Percentiles rank a stretch among this genome's conserved stretches.
These are phyloP conservation scores for Phyllostachys edulis DNA, from an alignment of 176 grass and related monocot species.

Conservation along the genomic window DNA sequence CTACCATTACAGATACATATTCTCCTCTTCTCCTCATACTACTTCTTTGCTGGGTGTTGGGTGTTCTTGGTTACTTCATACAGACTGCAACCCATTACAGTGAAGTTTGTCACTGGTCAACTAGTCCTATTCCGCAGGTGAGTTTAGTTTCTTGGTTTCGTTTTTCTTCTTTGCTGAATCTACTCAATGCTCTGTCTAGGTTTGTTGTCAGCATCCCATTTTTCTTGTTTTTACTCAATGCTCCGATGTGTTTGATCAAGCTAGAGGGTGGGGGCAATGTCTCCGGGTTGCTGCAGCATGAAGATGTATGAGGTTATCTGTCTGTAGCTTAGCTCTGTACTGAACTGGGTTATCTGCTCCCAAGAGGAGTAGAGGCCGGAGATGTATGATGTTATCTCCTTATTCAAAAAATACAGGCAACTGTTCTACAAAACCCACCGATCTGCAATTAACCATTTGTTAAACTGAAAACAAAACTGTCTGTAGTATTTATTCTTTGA, in stretches of 20 bases:
- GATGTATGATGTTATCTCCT: too few species aligned
- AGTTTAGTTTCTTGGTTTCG: not conserved
- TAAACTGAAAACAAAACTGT: not conserved
- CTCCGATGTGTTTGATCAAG: too few species aligned
- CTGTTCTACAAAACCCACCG: too few species aligned
- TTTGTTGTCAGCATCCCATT: not conserved
- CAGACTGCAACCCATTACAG: not conserved
- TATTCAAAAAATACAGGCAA: too few species aligned
- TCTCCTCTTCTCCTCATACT: not conserved
- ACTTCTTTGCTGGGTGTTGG: not conserved
- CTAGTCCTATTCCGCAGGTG: conserved; percentile 17
- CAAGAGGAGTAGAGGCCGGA: too few species aligned
- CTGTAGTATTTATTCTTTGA: not conserved
- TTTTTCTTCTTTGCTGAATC: conserved; percentile 30
- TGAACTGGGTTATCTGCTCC: too few species aligned
- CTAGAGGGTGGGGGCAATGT: too few species aligned
- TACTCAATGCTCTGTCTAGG: not conserved
- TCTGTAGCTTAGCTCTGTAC: too few species aligned
- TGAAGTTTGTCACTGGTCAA: not conserved
- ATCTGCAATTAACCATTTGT: too few species aligned
- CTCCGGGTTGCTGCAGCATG: too few species aligned
- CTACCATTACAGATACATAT: conserved; percentile 1
- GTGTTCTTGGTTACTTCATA: conserved; percentile 7
- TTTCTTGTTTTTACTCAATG: not conserved
- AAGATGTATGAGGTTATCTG: too few species aligned